Percentiles rank a stretch among this genome's conserved stretches.
phyloP scores from a whole-genome alignment of 192 early-diverging fungal species.

The Coemansia sp. region DNA sequence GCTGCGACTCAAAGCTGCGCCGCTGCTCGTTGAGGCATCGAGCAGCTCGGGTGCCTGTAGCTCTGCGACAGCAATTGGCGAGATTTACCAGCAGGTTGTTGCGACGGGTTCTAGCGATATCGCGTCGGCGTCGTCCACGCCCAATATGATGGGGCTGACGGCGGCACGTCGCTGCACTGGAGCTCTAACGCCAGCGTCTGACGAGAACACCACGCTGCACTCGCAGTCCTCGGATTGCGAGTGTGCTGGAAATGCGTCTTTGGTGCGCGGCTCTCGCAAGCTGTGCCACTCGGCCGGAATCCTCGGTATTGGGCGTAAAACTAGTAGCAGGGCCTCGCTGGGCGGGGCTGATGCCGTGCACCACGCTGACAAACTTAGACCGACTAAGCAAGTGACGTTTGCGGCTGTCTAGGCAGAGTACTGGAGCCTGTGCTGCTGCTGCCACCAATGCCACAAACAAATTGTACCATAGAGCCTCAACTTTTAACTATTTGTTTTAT shows the following conservation, averaged over 20 bases:
- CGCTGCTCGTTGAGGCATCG: constrained; percentile 30
- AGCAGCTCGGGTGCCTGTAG: neutral
- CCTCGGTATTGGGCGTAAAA: constrained; percentile 9
- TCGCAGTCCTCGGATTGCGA: constrained; percentile 33
- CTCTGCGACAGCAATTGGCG: constrained; percentile 8
- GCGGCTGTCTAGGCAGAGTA: constrained; percentile 9
- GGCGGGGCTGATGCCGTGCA: neutral
- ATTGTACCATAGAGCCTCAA: neutral
- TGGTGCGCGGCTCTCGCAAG: neutral
- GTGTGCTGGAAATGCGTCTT: constrained; percentile 2
- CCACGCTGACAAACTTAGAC: constrained; percentile 1
- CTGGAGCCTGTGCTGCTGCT: neutral
- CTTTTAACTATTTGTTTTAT: no score
- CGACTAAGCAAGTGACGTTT: constrained; percentile 47
- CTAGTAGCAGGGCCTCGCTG: neutral
- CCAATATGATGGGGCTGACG: neutral
- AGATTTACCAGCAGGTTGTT: constrained; percentile 28
- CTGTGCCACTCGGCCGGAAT: constrained; percentile 6
- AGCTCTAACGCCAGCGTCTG: constrained; percentile 35
- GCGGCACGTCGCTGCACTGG: constrained; percentile 16
- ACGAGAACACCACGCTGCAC: constrained; percentile 23
- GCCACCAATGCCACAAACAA: neutral
- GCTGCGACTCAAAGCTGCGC: constrained; percentile 28
- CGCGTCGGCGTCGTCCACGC: constrained; percentile 20
- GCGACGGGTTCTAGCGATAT: constrained; percentile 7